A percentile compares a stretch with the other conserved stretches of the same genome.
phyloP scores from a whole-genome alignment of 768 basidiomycete species.

The Trametes sanguinea region DNA sequence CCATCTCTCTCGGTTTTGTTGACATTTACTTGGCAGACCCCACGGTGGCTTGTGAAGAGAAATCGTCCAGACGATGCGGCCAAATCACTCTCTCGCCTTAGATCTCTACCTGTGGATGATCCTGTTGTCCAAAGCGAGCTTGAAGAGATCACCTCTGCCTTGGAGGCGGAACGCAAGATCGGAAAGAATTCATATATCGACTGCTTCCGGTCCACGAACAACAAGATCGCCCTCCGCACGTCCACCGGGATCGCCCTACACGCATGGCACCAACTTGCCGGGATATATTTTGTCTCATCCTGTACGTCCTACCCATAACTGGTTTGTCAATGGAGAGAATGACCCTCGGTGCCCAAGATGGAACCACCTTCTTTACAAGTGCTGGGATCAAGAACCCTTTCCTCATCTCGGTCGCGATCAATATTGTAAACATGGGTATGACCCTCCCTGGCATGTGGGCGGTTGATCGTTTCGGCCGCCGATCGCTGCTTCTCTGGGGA shows the following conservation, averaged over 20 bases:
- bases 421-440: slow-evolving; percentile 75
- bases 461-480: slow-evolving; percentile 80
- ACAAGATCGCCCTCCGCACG: slow-evolving; percentile 69
- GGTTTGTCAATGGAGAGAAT: too few relatives aligned
- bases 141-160: slow-evolving; percentile 55
- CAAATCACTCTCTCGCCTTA: slow-evolving; percentile 61
- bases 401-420: slow-evolving; percentile 64
- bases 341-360: slow-evolving; percentile 26
- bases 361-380: slow-evolving; percentile 47
- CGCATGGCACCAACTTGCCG: slow-evolving; percentile 76
- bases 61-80: slow-evolving; percentile 60
- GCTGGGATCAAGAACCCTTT: slow-evolving; percentile 45
- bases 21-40: slow-evolving; percentile 46
- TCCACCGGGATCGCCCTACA: slow-evolving; percentile 81
- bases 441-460: slow-evolving; percentile 78
- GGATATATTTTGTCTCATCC: slow-evolving; percentile 70
- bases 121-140: slow-evolving; percentile 54
- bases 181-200: slow-evolving; percentile 65
- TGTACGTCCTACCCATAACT: slow-evolving; percentile 16
- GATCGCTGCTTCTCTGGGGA: slow-evolving; percentile 74
- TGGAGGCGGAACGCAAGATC: slow-evolving; percentile 59
- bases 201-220: slow-evolving; percentile 52
- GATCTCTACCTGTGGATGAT: slow-evolving; percentile 47
- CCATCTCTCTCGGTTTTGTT: neutral
- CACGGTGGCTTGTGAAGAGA: slow-evolving; percentile 75